Conservation (phyloP, 2,329 filamentous ascomycete genomes). For the Fusarium sp. region DNA sequence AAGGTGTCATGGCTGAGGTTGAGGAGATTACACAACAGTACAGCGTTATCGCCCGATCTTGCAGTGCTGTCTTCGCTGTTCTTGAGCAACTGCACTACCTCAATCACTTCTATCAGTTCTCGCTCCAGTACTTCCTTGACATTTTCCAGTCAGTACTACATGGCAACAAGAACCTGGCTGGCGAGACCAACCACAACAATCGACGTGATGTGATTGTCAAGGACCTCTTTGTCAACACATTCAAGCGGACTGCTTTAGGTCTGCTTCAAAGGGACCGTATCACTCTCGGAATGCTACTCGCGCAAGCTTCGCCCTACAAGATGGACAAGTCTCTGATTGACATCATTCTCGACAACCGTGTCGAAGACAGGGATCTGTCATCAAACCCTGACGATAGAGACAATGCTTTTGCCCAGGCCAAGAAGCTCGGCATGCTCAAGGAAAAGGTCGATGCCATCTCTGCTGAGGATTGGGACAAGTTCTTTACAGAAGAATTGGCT, state of each 20-base stretch:
- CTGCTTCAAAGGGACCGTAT: conserved; percentile 94
- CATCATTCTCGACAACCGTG: conserved; percentile 79
- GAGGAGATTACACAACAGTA: conserved; percentile 96
- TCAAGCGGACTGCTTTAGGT: conserved; percentile 92
- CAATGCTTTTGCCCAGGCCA: conserved; percentile 74
- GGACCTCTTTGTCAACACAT: conserved; percentile 90
- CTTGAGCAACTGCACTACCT: conserved; percentile 97
- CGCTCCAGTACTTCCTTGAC: conserved; percentile 95
- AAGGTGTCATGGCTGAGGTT: conserved; percentile 98
- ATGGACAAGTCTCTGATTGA: conserved; percentile 95
- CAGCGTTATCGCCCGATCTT: conserved; percentile 90
- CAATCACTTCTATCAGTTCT: conserved; percentile 99
- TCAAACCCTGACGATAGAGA: conserved; percentile 72
- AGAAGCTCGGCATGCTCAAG: conserved; percentile 78
- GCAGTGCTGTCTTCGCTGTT: conserved; percentile 96
- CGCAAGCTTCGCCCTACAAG: conserved; percentile 93
- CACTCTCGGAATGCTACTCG: conserved; percentile 92
- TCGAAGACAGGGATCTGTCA: conserved; percentile 83
- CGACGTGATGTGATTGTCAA: conserved; percentile 91
- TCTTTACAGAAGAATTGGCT: conserved; percentile 86
- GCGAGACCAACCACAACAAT: conserved; percentile 77
- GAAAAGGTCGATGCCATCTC: conserved; percentile 73
- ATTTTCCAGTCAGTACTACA: conserved; percentile 95
- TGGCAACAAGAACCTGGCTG: conserved; percentile 77
- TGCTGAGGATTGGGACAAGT: conserved; percentile 77